phyloP scores from a whole-genome alignment of 2,329 filamentous ascomycete genomes.

The Apiospora koreana region DNA sequence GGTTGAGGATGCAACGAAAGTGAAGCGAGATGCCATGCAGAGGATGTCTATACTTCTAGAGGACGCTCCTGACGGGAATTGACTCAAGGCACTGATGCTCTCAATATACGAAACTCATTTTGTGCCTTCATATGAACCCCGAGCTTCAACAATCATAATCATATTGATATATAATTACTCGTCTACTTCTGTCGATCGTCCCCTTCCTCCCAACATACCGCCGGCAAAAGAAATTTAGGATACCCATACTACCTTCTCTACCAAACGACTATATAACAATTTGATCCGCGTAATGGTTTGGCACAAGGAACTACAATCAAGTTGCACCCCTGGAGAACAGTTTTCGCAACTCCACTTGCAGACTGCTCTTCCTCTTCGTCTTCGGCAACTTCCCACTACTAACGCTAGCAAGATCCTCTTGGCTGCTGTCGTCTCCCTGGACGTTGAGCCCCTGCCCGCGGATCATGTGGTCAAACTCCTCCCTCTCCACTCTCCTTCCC shows the following conservation, averaged over 20 bases:
- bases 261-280: background rate
- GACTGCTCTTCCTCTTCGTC: background rate
- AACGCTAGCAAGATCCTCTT: background rate
- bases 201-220: background rate
- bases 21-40: background rate
- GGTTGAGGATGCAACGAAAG: background rate
- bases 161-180: background rate
- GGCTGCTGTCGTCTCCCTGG: background rate
- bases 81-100: background rate
- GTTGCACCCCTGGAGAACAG: background rate
- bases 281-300: background rate
- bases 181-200: background rate
- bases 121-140: background rate
- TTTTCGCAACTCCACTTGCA: background rate
- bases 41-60: background rate
- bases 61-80: background rate
- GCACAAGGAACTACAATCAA: background rate
- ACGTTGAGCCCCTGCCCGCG: background rate
- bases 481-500: constrained; percentile 8
- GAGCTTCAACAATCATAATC: background rate
- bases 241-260: background rate
- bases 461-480: constrained; percentile 8
- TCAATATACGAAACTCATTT: background rate
- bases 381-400: background rate
- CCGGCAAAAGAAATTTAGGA: background rate